Evolutionary conservation across 140 eudicot species (phyloP).

Genomic region (Oenanthe javanica): DNA sequence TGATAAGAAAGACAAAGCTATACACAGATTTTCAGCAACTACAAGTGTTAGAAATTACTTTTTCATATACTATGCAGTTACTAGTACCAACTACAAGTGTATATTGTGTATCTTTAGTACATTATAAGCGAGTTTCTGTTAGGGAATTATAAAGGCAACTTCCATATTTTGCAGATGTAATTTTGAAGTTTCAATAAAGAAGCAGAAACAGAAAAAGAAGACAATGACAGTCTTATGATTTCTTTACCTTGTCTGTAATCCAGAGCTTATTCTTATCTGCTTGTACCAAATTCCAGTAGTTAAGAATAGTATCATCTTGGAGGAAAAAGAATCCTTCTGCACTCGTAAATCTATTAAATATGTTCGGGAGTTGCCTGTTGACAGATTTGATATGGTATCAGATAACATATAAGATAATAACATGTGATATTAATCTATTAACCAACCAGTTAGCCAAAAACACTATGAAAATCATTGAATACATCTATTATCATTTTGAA

Average conservation of each 20-base stretch:
- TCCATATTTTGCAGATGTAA: neutral
- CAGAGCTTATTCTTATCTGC: constrained; percentile 92
- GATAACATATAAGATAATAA: neutral
- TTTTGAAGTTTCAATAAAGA: neutral
- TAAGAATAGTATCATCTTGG: constrained; percentile 81
- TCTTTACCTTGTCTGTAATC: constrained; percentile 80
- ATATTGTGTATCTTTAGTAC: neutral
- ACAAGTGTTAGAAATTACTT: neutral
- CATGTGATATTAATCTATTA: constrained; percentile 18
- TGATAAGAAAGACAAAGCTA: neutral
- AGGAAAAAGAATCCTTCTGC: constrained; percentile 96
- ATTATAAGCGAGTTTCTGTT: neutral
- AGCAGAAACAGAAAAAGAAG: neutral
- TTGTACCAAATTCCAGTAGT: constrained; percentile 93
- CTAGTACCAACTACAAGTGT: neutral
- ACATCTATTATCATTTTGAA: constrained; percentile 1
- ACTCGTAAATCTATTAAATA: constrained; percentile 68
- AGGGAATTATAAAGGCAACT: neutral
- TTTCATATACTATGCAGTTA: neutral
- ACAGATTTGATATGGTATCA: neutral
- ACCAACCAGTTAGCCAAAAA: constrained; percentile 19
- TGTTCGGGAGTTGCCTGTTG: constrained; percentile 64
- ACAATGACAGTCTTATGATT: neutral
- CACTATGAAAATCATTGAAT: constrained; percentile 16
- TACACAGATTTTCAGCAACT: neutral